Evolutionary conservation across 2,329 filamentous ascomycete genomes (phyloP).

Genomic region (Alternaria gaisen): DNA sequence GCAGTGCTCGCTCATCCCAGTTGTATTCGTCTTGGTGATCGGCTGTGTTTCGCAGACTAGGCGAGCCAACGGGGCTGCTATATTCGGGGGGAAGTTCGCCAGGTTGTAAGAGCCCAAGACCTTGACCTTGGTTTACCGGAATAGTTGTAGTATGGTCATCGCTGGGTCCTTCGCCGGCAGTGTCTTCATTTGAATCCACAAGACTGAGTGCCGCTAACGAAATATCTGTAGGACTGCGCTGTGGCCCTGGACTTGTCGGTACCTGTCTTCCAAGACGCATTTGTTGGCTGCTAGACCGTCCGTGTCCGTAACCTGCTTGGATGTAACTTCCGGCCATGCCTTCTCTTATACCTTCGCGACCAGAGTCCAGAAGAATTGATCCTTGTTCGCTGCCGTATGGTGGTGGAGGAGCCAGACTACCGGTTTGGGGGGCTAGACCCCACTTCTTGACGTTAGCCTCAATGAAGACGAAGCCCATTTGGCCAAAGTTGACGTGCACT

Average conservation of each 20-base stretch:
- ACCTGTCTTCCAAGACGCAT: constrained; percentile 72
- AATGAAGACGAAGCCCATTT: constrained; percentile 98
- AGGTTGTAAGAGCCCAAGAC: constrained; percentile 47
- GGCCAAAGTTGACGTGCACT: constrained; percentile 96
- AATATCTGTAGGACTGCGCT: constrained; percentile 93
- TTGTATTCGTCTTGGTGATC: constrained; percentile 43
- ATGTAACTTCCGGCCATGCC: constrained; percentile 60
- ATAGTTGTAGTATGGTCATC: constrained; percentile 35
- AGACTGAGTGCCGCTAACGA: constrained; percentile 87
- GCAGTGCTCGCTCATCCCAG: constrained; percentile 62
- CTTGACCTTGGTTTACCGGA: constrained; percentile 26
- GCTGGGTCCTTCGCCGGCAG: constrained; percentile 75
- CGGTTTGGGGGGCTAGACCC: constrained; percentile 95
- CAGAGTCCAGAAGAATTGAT: constrained; percentile 91
- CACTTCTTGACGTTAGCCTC: constrained; percentile 99
- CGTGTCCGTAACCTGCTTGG: constrained; percentile 65
- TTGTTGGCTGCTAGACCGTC: constrained; percentile 78
- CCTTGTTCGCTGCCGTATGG: constrained; percentile 97
- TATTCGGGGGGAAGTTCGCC: constrained; percentile 60
- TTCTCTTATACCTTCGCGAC: constrained; percentile 64
- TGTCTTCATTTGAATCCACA: constrained; percentile 71
- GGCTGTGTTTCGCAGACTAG: constrained; percentile 64
- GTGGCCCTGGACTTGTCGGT: constrained; percentile 86
- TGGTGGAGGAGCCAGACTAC: constrained; percentile 91
- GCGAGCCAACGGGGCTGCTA: constrained; percentile 54